Evolutionary conservation across 352 stramenopile genomes (phyloP), one percentile per base, ranked within the genome.

Genomic region (Phytopythium oedochilum): DNA sequence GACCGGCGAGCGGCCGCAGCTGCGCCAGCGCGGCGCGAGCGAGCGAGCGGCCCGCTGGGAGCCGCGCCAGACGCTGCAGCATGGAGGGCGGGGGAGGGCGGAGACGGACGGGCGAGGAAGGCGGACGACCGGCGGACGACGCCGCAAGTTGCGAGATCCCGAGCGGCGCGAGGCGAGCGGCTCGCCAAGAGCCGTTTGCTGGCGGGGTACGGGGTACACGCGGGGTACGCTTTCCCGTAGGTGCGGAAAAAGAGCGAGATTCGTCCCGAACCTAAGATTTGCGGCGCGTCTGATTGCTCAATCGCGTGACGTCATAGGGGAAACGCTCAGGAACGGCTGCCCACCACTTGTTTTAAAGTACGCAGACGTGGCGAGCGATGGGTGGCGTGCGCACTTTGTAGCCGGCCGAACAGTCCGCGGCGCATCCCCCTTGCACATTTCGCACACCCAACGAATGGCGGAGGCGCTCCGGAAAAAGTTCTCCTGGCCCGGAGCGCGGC

Each of bases 381-480:
- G 46, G 46, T 45, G 44, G 35, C n/a, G 42, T 55, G 36, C 55
- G 55, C 47, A 61, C 55, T 61, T 61, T 61, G 48, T 25, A 48
- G 14, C 35, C 22, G 11, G 1, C 44, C 14, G 8, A 48, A 20
- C 35, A 18, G 23, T 2, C 44, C 23, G 8, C 7, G 15, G 25
- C 22, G 44, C 44, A 51, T 51, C 44, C 26, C 28, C 44, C 3
- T n/a, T 25, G 23, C 22, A 23, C 23, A 32, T 52, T 49, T 56
- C 45, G 47, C 50, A 31, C 5, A 47, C 23, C 49, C 38, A 57
- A 58, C 35, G 53, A 39, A 6, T 50, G 53, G 36, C 39, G 46
- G 23, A 36, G 42, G 39, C 38, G 44, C 42, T 61, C 28, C 23
- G 43, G 25, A 63, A 59, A 73, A 73, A 51, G 42, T 73, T 73